These are phyloP conservation scores for Coemansia sp. DNA, from an alignment of 192 early-diverging fungal genomes.

Conservation along the genomic window DNA sequence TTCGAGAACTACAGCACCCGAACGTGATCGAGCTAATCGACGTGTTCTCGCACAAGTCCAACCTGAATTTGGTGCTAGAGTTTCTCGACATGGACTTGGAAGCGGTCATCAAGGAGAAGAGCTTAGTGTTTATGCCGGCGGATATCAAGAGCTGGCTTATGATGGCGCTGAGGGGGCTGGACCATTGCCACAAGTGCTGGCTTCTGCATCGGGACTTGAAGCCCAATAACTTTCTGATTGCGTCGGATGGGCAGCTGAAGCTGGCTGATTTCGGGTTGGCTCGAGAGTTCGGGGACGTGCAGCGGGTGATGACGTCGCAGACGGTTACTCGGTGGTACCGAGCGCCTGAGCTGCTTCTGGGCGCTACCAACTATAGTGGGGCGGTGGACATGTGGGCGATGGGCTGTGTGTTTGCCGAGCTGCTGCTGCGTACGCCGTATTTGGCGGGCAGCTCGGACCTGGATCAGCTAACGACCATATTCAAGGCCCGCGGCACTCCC, in stretches of 20 bases:
- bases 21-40: constrained; percentile 95
- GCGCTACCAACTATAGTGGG: constrained; percentile 81
- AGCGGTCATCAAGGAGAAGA: constrained; percentile 92
- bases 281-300: constrained; percentile 86
- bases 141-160: constrained; percentile 98
- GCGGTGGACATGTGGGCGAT: constrained; percentile 96
- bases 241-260: constrained; percentile 85
- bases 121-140: constrained; percentile 79
- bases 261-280: constrained; percentile 98
- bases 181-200: constrained; percentile 88
- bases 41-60: constrained; percentile 87
- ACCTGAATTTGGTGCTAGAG: constrained; percentile 91
- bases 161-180: constrained; percentile 90
- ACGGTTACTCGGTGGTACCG: constrained; percentile 98
- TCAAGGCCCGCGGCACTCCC: constrained; percentile 78
- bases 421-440: constrained; percentile 88
- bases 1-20: constrained; percentile 89
- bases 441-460: constrained; percentile 80
- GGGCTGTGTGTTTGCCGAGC: constrained; percentile 98
- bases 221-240: constrained; percentile 82
- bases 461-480: constrained; percentile 73
- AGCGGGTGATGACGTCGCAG: constrained; percentile 82
- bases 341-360: constrained; percentile 89
- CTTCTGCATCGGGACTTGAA: constrained; percentile 91
- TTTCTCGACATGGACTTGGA: constrained; percentile 94